Base-by-base conservation (phyloP, 805 yeast species). In the Ogataea corticis region DNA sequence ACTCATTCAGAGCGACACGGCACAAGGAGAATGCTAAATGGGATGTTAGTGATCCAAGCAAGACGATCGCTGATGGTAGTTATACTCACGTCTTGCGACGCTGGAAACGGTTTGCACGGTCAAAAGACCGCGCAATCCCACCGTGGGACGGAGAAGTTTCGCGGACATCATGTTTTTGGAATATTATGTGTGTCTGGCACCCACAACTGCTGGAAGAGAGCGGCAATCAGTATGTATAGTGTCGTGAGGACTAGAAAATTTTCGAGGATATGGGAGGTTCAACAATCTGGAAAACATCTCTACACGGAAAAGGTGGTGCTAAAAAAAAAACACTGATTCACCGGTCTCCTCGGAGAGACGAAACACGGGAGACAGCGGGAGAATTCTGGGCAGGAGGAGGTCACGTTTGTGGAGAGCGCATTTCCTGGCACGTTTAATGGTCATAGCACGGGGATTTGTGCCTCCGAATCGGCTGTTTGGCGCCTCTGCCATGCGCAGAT, bases 1-100 rank as follows among this genome's bases (percentile, higher is more conserved):
- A 15, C 15, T 41, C 44, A 18, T 34, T 41, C 11, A 27, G 14
- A 19, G 14, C 15, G 13, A 27, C 27, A 18, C 23, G 4, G 12
- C 39, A 34, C 12, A 34, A 33, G 23, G 38, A 40, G 37, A 40
- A 40, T 4, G 36, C 43, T 40, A 12, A 19, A 25, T 6, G 9
- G 4, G 15, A 14, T 36, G 39, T 36, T 36, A 36, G 39, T 36
- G 6, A 17, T 4, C 7, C 19, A 3, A 19, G 13, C 18, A 23
- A 13, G 29, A 9, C 14, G 17, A 23, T 36, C 9, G 5, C 25
- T 7, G 16, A 23, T n/a, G 25, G n/a, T n/a, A n/a, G 14, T 28
- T 11, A 11, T 14, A 36, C 39, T 36, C 39, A 36, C 39, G 7
- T 36, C 16, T 36, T 27, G 39, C n/a, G 7, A 17, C 39, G 19